A percentile compares a stretch with the other conserved stretches of the same genome.
Evolutionary conservation across 2,329 filamentous ascomycete genomes (phyloP).

Genomic region (Xylariales sp.): DNA sequence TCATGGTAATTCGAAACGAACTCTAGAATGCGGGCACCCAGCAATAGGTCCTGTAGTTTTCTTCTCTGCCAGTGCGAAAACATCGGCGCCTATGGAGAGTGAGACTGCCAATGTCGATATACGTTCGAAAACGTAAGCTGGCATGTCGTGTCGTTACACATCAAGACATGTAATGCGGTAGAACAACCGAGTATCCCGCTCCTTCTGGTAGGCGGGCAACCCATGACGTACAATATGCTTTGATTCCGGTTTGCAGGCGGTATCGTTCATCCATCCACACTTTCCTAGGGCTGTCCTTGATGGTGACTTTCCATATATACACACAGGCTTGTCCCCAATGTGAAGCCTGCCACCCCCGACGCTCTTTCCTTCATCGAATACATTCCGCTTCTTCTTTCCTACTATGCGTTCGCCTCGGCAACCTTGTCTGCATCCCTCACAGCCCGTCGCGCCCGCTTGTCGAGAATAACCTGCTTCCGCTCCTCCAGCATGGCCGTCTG

Average conservation of each 20-base stretch:
- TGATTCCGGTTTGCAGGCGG: neutral
- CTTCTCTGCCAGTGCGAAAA: slow-evolving; percentile 55
- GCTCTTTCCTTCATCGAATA: no score
- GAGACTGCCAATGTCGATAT: slow-evolving; percentile 41
- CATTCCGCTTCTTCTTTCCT: no score
- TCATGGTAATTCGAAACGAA: slow-evolving; percentile 50
- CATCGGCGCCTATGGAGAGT: slow-evolving; percentile 42
- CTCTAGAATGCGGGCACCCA: slow-evolving; percentile 52
- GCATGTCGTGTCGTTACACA: slow-evolving; percentile 2
- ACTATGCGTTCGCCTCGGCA: no score
- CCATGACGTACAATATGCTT: slow-evolving; percentile 3
- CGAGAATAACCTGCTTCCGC: slow-evolving; percentile 74
- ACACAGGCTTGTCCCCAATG: no score
- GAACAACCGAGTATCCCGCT: neutral
- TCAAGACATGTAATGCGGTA: neutral
- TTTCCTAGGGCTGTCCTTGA: no score
- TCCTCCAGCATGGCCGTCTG: slow-evolving; percentile 74
- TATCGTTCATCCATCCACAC: no score
- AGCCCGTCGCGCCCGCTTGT: slow-evolving; percentile 80
- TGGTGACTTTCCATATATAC: neutral
- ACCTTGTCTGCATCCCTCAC: slow-evolving; percentile 51
- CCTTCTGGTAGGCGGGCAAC: neutral
- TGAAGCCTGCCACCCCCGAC: no score
- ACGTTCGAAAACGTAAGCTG: slow-evolving; percentile 12
- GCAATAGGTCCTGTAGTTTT: slow-evolving; percentile 43